phyloP scores from a whole-genome alignment of 176 grass and related monocot genomes.

The Elymus sibiricus region DNA sequence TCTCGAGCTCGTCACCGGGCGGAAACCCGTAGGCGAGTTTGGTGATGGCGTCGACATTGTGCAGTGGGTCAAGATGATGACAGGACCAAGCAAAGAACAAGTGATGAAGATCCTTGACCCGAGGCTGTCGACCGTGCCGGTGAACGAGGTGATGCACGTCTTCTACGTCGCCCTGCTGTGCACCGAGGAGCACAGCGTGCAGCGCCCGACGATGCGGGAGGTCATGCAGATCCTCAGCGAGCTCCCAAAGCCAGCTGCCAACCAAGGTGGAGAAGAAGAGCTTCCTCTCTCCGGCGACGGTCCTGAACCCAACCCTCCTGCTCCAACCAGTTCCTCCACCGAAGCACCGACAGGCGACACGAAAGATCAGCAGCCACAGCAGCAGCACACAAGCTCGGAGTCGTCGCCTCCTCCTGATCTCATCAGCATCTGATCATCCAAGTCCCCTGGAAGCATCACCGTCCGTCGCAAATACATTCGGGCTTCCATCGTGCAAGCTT shows the following conservation, averaged over 20 bases:
- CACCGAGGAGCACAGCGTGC: constrained; percentile 88
- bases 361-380: constrained; percentile 10
- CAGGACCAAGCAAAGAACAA: constrained; percentile 71
- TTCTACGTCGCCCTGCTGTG: constrained; percentile 90
- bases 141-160: constrained; percentile 73
- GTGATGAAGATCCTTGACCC: constrained; percentile 79
- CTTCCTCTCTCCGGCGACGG: constrained; percentile 10
- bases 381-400: constrained; percentile 28
- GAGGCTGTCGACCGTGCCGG: constrained; percentile 73
- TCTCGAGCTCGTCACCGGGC: constrained; percentile 81
- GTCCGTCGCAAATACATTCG: background rate
- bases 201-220: constrained; percentile 93
- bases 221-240: constrained; percentile 91
- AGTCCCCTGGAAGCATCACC: background rate
- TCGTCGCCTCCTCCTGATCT: constrained; percentile 52
- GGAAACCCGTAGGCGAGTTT: constrained; percentile 92
- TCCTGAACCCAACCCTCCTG: constrained; percentile 20
- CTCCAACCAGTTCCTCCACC: background rate
- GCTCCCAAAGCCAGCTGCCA: constrained; percentile 44
- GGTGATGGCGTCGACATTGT: constrained; percentile 96
- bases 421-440: constrained; percentile 68
- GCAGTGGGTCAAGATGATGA: constrained; percentile 89
- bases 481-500: background rate
- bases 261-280: constrained; percentile 51
- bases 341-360: constrained; percentile 25